phyloP scores from a whole-genome alignment of 768 basidiomycete genomes.

The Dioszegia aurantiaca region DNA sequence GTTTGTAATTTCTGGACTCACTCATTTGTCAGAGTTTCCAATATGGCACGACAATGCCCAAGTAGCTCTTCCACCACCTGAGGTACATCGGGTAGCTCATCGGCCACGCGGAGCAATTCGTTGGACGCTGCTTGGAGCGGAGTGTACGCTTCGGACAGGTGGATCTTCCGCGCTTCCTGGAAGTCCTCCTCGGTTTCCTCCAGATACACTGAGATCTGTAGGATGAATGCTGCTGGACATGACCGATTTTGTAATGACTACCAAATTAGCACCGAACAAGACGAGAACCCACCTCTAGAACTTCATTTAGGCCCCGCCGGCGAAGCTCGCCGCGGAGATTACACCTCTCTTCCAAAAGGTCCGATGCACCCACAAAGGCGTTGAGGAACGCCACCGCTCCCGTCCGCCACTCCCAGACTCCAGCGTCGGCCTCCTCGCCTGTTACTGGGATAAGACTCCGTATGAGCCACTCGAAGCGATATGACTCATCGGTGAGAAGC shows the following conservation, averaged over 20 bases:
- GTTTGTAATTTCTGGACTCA: not conserved
- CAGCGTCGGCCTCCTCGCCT: constrained; percentile 35
- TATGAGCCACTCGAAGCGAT: constrained; percentile 77
- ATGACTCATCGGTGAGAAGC: constrained; percentile 65
- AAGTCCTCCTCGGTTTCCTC: constrained; percentile 91
- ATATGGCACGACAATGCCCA: not conserved
- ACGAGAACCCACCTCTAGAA: constrained; percentile 66
- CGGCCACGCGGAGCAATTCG: not conserved
- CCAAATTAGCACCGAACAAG: not conserved
- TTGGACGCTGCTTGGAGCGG: constrained; percentile 13
- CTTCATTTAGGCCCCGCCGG: constrained; percentile 76
- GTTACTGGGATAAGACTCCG: constrained; percentile 55
- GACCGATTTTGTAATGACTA: constrained; percentile 72
- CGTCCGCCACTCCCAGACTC: constrained; percentile 75
- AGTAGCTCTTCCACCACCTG: constrained; percentile 1
- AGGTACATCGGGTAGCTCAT: not conserved
- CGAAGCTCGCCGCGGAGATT: constrained; percentile 77
- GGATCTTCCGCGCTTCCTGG: constrained; percentile 68
- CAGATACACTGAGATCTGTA: constrained; percentile 73
- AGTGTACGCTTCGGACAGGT: constrained; percentile 27
- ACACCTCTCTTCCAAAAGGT: constrained; percentile 73
- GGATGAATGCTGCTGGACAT: constrained; percentile 74
- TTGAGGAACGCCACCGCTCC: constrained; percentile 76
- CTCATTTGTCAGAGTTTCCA: not conserved
- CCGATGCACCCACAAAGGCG: constrained; percentile 71